Conservation (phyloP, 78 protist species). For the Polysphondylium violaceum region DNA sequence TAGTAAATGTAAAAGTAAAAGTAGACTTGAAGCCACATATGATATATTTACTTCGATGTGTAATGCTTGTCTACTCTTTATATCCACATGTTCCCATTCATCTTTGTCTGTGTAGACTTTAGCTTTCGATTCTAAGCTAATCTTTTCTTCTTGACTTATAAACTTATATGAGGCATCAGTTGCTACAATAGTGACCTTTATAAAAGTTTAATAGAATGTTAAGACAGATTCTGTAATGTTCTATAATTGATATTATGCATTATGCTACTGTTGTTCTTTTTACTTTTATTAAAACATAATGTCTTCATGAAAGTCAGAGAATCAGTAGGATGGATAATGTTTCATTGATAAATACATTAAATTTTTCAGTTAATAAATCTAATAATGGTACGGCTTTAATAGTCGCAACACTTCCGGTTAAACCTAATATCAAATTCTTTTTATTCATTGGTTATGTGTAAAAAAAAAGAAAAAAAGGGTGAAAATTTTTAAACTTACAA, state of each 20-base stretch:
- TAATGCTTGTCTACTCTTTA: constrained; percentile 11
- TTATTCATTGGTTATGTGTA: too few relatives aligned
- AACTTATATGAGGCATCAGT: constrained; percentile 79
- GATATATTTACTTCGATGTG: constrained; percentile 66
- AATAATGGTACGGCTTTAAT: constrained; percentile 70
- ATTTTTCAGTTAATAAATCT: neutral
- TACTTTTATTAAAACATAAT: too few relatives aligned
- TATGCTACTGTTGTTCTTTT: too few relatives aligned
- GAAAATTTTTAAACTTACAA: too few relatives aligned
- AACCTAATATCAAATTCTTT: constrained; percentile 49
- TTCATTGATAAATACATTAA: constrained; percentile 14
- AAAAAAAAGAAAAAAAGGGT: too few relatives aligned
- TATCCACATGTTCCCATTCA: constrained; percentile 84
- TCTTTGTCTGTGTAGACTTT: constrained; percentile 59
- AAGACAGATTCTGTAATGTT: too few relatives aligned
- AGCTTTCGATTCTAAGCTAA: neutral
- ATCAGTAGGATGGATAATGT: neutral
- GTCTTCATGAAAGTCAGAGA: neutral
- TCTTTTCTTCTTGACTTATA: neutral
- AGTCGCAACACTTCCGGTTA: constrained; percentile 88
- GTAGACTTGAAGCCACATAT: constrained; percentile 69
- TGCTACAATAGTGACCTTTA: constrained; percentile 49
- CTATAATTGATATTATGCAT: too few relatives aligned
- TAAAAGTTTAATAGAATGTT: neutral
- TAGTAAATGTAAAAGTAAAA: constrained; percentile 7